These are phyloP conservation scores for Pythium rhizo-oryzae DNA, from an alignment of 352 stramenopile genomes.

Conservation along the genomic window DNA sequence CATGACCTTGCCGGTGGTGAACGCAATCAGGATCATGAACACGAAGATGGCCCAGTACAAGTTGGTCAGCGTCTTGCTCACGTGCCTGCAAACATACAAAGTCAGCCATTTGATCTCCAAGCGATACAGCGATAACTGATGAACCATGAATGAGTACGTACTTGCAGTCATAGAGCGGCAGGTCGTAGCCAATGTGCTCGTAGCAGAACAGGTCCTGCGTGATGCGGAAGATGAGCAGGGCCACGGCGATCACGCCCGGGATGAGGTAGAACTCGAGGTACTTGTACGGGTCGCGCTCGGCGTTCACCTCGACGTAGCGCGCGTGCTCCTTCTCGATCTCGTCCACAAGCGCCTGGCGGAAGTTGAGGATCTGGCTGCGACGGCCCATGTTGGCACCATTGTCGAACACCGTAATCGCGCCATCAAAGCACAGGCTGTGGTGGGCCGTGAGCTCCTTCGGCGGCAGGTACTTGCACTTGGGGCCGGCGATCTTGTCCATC, in stretches of 20 bases:
- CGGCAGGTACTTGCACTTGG: conserved; percentile 88
- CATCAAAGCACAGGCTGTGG: conserved; percentile 83
- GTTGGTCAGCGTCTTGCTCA: conserved; percentile 84
- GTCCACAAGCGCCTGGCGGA: conserved; percentile 76
- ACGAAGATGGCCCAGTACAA: conserved; percentile 89
- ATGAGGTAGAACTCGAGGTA: conserved; percentile 95
- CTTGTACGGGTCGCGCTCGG: conserved; percentile 95
- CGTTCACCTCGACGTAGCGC: conserved; percentile 95
- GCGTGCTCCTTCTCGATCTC: conserved; percentile 92
- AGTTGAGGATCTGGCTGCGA: conserved; percentile 89
- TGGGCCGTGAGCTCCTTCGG: conserved; percentile 90
- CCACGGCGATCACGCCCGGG: conserved; percentile 87
- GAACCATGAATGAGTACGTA: conserved; percentile 42
- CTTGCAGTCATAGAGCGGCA: conserved; percentile 91
- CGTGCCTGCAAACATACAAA: conserved; percentile 47
- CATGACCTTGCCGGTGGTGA: conserved; percentile 83
- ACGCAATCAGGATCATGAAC: conserved; percentile 87
- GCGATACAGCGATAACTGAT: too few relatives aligned
- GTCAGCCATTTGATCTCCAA: too few relatives aligned
- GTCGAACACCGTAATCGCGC: conserved; percentile 92
- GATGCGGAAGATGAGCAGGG: conserved; percentile 90
- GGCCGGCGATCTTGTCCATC: conserved; percentile 92
- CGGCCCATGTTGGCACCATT: conserved; percentile 96
- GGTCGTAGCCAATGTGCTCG: conserved; percentile 82
- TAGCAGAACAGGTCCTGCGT: conserved; percentile 84